Conservation (phyloP, 2,329 filamentous ascomycete genomes). For the Fusarium denticulatum region DNA sequence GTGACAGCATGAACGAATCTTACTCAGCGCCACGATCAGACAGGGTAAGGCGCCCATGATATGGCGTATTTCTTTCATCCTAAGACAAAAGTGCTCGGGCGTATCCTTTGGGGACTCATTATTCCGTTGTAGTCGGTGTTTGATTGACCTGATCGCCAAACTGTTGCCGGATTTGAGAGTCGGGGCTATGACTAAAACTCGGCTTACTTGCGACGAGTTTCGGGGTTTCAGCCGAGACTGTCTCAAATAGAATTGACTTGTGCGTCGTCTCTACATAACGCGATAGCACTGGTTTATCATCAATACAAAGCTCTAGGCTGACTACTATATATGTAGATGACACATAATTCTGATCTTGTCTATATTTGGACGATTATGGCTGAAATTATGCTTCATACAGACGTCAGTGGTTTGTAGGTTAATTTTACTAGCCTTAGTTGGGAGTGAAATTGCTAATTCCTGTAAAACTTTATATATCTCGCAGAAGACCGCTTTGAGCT, state of each 20-base stretch:
- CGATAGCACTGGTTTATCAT: not conserved
- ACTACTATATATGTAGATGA: not conserved
- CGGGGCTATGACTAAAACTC: not conserved
- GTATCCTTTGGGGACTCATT: not conserved
- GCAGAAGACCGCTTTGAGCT: accelerated
- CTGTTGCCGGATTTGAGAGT: not conserved
- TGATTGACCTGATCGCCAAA: not conserved
- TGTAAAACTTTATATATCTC: accelerated
- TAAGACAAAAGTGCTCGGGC: not conserved
- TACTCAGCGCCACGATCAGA: not conserved
- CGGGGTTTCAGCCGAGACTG: not conserved
- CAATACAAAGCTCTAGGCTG: too few relatives aligned
- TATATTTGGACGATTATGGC: accelerated
- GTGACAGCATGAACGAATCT: not conserved
- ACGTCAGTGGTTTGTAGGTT: too few relatives aligned
- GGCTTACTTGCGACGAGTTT: not conserved
- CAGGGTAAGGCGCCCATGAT: not conserved
- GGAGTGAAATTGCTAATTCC: not conserved
- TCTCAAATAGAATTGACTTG: not conserved
- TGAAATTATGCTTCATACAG: not conserved
- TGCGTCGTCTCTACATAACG: not conserved
- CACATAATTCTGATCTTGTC: accelerated
- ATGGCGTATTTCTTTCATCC: not conserved
- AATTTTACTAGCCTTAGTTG: not conserved
- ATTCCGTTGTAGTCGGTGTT: too few relatives aligned